Percentiles rank a stretch among this genome's conserved stretches.
phyloP scores from a whole-genome alignment of 257 asterid species.

The Orobanche coerulescens region DNA sequence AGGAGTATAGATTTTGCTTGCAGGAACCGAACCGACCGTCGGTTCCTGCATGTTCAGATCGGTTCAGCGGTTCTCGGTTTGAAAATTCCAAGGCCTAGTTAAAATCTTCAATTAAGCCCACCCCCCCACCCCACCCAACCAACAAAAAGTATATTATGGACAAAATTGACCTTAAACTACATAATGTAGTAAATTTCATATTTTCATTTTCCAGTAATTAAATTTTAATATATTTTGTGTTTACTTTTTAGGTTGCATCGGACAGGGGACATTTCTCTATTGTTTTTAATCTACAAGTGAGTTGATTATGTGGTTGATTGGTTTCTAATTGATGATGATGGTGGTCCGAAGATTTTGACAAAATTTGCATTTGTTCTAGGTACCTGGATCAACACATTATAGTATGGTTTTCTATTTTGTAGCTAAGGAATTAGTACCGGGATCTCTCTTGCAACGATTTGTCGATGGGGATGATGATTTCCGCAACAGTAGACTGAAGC shows the following conservation, averaged over 20 bases:
- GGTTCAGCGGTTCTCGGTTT: too few relatives aligned
- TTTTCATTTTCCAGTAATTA: too few relatives aligned
- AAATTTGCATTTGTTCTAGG: constrained; percentile 39
- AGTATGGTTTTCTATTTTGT: constrained; percentile 97
- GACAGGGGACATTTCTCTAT: constrained; percentile 77
- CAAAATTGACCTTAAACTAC: too few relatives aligned
- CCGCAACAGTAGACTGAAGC: constrained; percentile 90
- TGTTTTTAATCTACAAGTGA: constrained; percentile 88
- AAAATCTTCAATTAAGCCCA: too few relatives aligned
- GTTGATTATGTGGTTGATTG: constrained; percentile 28
- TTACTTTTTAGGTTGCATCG: constrained; percentile 73
- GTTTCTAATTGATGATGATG: constrained; percentile 16
- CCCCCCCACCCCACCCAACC: too few relatives aligned
- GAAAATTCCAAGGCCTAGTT: too few relatives aligned
- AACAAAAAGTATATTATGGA: too few relatives aligned
- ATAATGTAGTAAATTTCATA: too few relatives aligned
- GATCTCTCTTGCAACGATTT: constrained; percentile 86
- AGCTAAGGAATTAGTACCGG: constrained; percentile 51
- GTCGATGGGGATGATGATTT: constrained; percentile 97
- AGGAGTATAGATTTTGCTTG: too few relatives aligned
- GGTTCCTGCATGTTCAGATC: too few relatives aligned
- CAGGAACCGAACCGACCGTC: too few relatives aligned
- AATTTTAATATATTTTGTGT: not conserved
- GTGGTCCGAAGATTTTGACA: constrained; percentile 10
- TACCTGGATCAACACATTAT: constrained; percentile 94